phyloP scores from a whole-genome alignment of 1,139 yeast genomes.

The Yamadazyma spencermartinsiae region DNA sequence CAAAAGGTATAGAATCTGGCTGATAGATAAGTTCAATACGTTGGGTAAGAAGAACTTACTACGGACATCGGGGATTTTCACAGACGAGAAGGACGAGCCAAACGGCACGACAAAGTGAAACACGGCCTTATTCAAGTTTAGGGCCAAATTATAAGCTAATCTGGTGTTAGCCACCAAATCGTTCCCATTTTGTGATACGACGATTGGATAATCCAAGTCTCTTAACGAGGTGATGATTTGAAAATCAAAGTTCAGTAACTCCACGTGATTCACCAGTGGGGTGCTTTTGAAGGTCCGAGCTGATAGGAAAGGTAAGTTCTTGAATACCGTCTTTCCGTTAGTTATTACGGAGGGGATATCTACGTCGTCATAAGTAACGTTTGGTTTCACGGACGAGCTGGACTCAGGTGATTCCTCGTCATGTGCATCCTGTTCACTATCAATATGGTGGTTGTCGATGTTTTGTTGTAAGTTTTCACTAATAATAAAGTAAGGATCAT shows the following conservation, averaged over 20 bases:
- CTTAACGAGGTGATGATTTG: slow-evolving; percentile 67
- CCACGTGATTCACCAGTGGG: slow-evolving; percentile 62
- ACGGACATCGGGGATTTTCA: slow-evolving; percentile 5
- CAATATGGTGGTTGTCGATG: slow-evolving; percentile 6
- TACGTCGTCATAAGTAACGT: slow-evolving; percentile 10
- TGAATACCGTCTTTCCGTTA: slow-evolving; percentile 52
- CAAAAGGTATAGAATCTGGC: slow-evolving; percentile 28
- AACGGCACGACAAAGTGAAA: slow-evolving; percentile 62
- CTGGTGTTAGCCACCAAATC: slow-evolving; percentile 50
- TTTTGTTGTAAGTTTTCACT: slow-evolving; percentile 25
- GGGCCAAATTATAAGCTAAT: slow-evolving; percentile 59
- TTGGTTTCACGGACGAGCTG: too few species aligned
- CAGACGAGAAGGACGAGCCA: slow-evolving; percentile 5
- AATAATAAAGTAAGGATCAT: slow-evolving; percentile 56
- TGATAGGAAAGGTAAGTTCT: slow-evolving; percentile 56
- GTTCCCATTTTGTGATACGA: slow-evolving; percentile 60
- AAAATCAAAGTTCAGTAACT: slow-evolving; percentile 57
- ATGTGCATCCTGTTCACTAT: neutral
- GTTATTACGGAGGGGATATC: slow-evolving; percentile 53
- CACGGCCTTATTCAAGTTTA: slow-evolving; percentile 51
- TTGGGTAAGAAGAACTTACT: slow-evolving; percentile 11
- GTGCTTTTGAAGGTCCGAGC: slow-evolving; percentile 35
- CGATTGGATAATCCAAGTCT: slow-evolving; percentile 62
- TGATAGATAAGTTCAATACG: slow-evolving; percentile 19
- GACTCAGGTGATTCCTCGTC: neutral